Base-by-base conservation (phyloP, 2,329 filamentous ascomycete genomes). In the Sarocladium oryzae region DNA sequence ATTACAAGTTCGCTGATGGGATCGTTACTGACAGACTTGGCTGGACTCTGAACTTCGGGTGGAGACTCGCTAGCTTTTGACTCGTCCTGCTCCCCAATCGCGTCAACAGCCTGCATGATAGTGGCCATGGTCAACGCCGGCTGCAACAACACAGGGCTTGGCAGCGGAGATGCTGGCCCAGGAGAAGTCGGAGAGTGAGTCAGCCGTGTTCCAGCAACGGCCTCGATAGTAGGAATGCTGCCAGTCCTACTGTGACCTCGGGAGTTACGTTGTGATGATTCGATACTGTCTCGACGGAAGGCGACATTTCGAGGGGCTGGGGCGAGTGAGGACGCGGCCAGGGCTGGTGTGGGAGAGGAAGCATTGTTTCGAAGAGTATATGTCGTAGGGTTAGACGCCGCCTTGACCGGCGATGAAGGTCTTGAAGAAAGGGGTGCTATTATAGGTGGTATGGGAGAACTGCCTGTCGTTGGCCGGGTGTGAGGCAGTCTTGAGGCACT, bases 1-100 rank as follows among this genome's bases (percentile, higher is more conserved):
- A 86, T 81, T 10, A 93, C 89, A 6, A 89, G 75, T 54, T 95
- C 90, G 55, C 82, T 87, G 55, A 86, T 72, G 7, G 82, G 76
- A 51, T 85, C 82, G 15, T 79, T 68, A 58, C 69, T 70, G 26
- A 64, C 72, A 45, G 74, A 75, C 65, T 78, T 87, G 16, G 76
- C 76, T 4, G 84, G 80, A 56, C 82, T 85, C 46, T 77, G 74
- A 3, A 73, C 56, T 11, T 67, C 72, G 4, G 66, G 61, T 32
- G 55, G 65, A 23, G 56, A 54, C 13, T 62, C 65, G 16, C 65
- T 66, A 2, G 63, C 61, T 8, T 58, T 56, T 0, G 57, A 54
- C 5, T 61, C 61, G 2, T 61, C 60, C 13, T 58, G 56, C 2
- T 67, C 68, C 4, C 60, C 64, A 18, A 78, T 60, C 8, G 81